Conservation (phyloP, 2,329 filamentous ascomycete genomes). For the Xylaria sp. region DNA sequence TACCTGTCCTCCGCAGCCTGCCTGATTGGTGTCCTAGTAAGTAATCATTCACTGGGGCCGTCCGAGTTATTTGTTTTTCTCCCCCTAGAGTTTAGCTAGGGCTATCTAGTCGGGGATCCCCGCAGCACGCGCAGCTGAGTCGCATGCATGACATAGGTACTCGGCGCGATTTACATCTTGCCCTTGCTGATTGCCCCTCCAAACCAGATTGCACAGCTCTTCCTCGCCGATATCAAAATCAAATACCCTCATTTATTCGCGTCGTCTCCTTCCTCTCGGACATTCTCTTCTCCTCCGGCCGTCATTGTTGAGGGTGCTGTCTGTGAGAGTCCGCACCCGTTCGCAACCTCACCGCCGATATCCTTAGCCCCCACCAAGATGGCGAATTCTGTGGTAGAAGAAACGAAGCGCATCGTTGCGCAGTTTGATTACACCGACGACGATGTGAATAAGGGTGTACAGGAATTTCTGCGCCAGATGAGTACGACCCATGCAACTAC, state of each 20-base stretch:
- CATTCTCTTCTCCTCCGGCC: constrained; percentile 57
- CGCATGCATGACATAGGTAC: constrained; percentile 39
- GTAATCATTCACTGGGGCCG: constrained; percentile 27
- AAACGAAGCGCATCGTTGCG: constrained; percentile 82
- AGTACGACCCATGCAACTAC: constrained; percentile 57
- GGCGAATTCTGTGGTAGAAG: constrained; percentile 65
- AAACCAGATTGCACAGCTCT: constrained; percentile 62
- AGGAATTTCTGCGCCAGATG: constrained; percentile 90
- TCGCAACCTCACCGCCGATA: constrained; percentile 64
- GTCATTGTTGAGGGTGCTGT: constrained; percentile 57
- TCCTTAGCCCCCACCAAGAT: constrained; percentile 67
- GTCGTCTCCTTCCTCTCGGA: constrained; percentile 51
- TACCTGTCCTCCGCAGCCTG: constrained; percentile 43
- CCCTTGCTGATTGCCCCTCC: constrained; percentile 43
- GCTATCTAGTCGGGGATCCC: constrained; percentile 37
- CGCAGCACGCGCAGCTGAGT: constrained; percentile 36
- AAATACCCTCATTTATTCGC: constrained; percentile 53
- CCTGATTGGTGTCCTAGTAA: constrained; percentile 47
- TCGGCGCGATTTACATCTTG: constrained; percentile 41
- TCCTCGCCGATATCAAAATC: constrained; percentile 62
- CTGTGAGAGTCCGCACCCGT: constrained; percentile 66
- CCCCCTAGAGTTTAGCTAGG: constrained; percentile 35
- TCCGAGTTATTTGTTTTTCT: constrained; percentile 31
- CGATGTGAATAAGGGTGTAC: constrained; percentile 81
- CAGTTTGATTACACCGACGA: constrained; percentile 87